Evolutionary conservation across 2,329 filamentous ascomycete genomes (phyloP).

Genomic region (Aspergillus neoniger): DNA sequence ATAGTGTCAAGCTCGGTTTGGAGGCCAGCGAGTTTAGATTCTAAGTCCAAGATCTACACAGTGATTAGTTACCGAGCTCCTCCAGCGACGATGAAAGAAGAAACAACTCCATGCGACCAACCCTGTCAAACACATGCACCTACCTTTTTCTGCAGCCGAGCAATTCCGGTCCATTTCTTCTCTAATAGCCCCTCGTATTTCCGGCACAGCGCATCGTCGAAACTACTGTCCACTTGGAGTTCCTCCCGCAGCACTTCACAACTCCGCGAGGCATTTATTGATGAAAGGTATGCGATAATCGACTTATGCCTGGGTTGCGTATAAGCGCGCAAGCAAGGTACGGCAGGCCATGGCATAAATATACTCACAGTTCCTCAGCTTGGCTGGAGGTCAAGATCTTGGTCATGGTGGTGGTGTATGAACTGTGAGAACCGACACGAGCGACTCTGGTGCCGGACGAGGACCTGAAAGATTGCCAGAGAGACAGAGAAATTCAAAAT

Average conservation of each 20-base stretch:
- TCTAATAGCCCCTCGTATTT: conserved; percentile 93
- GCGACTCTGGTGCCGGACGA: not conserved
- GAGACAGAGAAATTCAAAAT: not conserved
- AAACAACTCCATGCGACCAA: not conserved
- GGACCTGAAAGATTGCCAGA: not conserved
- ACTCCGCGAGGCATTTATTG: not conserved
- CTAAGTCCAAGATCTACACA: conserved; percentile 86
- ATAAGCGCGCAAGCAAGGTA: conserved; percentile 1
- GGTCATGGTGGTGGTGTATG: not conserved
- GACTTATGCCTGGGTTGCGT: not conserved
- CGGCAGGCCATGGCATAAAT: not conserved
- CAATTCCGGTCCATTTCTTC: conserved; percentile 98
- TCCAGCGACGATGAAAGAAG: not conserved
- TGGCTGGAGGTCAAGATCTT: conserved; percentile 3
- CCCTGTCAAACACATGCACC: conserved; percentile 14
- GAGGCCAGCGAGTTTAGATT: conserved; percentile 68
- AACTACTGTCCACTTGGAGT: not conserved
- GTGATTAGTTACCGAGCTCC: conserved; percentile 3
- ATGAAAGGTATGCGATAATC: not conserved
- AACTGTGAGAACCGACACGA: not conserved
- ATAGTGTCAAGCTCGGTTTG: conserved; percentile 19
- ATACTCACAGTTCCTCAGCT: conserved; percentile 1
- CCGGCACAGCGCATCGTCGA: conserved; percentile 61
- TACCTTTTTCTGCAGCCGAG: conserved; percentile 93
- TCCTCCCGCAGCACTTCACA: not conserved